Percentiles rank a stretch among this genome's conserved stretches.
Conservation (phyloP, 2,329 filamentous ascomycete genomes). For the Exophiala oligosperma region DNA sequence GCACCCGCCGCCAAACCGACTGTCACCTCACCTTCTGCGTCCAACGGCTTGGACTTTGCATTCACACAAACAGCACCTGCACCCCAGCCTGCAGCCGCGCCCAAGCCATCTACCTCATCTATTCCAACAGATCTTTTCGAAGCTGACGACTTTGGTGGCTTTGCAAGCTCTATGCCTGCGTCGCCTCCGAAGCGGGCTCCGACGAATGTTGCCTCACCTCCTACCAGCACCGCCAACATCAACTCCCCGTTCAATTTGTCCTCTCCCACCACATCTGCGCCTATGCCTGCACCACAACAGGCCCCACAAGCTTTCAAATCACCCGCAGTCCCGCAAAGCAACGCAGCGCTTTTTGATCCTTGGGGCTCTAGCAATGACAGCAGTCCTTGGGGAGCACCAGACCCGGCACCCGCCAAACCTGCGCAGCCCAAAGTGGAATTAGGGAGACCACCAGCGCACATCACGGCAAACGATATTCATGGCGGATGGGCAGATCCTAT, state of each 20-base stretch:
- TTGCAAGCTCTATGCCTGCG: conserved; percentile 26
- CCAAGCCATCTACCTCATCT: conserved; percentile 48
- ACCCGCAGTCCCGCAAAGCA: conserved; percentile 32
- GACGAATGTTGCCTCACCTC: conserved; percentile 34
- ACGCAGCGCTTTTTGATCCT: conserved; percentile 61
- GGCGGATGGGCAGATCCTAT: conserved; percentile 61
- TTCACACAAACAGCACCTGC: conserved; percentile 60
- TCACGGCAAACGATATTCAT: conserved; percentile 62
- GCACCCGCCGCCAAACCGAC: conserved; percentile 46
- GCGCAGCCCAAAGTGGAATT: conserved; percentile 26
- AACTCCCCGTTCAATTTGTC: conserved; percentile 84
- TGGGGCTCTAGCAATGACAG: conserved; percentile 63
- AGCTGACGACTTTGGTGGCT: conserved; percentile 31
- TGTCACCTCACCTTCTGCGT: conserved; percentile 50
- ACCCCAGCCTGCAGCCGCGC: conserved; percentile 44
- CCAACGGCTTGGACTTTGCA: conserved; percentile 63
- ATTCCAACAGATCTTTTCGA: conserved; percentile 28
- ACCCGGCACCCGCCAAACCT: conserved; percentile 47
- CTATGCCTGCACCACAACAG: conserved; percentile 31
- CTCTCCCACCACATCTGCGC: conserved; percentile 44
- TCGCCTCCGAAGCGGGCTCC: conserved; percentile 37
- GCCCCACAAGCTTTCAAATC: conserved; percentile 37
- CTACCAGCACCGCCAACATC: conserved; percentile 34
- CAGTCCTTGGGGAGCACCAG: conserved; percentile 76
- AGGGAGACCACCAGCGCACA: conserved; percentile 44